Evolutionary conservation across 306 rosid genomes (phyloP).

Genomic region (Cucurbita ficifolia): DNA sequence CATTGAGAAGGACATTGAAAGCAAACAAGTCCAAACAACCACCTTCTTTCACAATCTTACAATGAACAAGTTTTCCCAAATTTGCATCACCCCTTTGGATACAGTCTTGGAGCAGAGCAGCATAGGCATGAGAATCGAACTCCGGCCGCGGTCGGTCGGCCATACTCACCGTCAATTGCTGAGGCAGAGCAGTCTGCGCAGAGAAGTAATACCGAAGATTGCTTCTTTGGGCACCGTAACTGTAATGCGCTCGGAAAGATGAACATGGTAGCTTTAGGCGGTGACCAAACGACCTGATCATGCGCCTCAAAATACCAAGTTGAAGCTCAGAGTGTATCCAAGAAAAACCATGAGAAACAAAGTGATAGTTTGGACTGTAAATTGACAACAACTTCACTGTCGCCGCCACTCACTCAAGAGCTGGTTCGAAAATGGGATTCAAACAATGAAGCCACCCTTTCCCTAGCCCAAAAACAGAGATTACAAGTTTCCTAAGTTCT

Average conservation of each 20-base stretch:
- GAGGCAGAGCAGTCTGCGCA: background rate
- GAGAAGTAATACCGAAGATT: slow-evolving; percentile 5
- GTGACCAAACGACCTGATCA: slow-evolving; percentile 13
- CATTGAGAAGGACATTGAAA: slow-evolving; percentile 22
- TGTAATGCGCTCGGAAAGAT: background rate
- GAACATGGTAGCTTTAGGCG: background rate
- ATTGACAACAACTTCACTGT: background rate
- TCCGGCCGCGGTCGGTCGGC: slow-evolving; percentile 3
- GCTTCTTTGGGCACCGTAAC: background rate
- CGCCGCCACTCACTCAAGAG: background rate
- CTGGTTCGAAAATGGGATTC: too few relatives aligned
- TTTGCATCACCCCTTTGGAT: slow-evolving; percentile 13
- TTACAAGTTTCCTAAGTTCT: too few relatives aligned
- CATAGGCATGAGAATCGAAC: slow-evolving; percentile 24
- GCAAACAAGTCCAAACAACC: slow-evolving; percentile 31
- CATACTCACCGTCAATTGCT: background rate
- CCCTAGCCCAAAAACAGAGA: too few relatives aligned
- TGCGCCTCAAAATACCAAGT: slow-evolving; percentile 1
- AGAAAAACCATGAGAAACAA: background rate
- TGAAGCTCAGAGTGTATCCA: background rate
- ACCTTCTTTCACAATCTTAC: slow-evolving; percentile 26
- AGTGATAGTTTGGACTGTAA: background rate
- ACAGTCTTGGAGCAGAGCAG: slow-evolving; percentile 19
- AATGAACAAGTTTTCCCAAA: slow-evolving; percentile 19
- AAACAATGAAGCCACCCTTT: too few relatives aligned